Base-by-base conservation (phyloP, 2,329 filamentous ascomycete genomes). In the Phaeosphaeriaceae sp. region DNA sequence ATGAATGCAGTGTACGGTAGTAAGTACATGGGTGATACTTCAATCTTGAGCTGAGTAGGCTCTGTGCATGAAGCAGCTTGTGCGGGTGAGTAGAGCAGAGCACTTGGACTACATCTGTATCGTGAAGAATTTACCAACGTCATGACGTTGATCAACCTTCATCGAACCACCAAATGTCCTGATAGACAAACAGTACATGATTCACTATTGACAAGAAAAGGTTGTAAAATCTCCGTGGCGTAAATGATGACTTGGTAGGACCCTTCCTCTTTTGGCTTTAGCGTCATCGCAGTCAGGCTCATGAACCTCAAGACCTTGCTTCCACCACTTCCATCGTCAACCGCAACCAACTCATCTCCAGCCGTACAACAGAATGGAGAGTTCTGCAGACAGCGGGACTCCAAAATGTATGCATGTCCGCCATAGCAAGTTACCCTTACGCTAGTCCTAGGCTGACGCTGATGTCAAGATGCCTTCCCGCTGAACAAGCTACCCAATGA, bases 401-500 rank as follows among this genome's bases (percentile, higher is more conserved):
- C 5, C 36, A 13, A n/a, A 40, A 7, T n/a, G 36, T 40, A 40
- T 13, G 36, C 36, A 36, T n/a, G n/a, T 15, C 17, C 7, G n/a
- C n/a, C 15, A 17, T 6, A n/a, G 15, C 5, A 40, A 15, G 15
- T 40, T n/a, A 13, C n/a, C 13, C 7, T 40, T 15, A 15, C 17
- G 15, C 36, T n/a, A 24, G 21, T 27, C 46, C 15, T 31, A 2
- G 31, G 22, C 22, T 19, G 15, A 31, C n/a, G 46, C 22, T 48
- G 11, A 10, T 11, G 17, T 24, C 48, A 51, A 51, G 36, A 40
- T 51, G 27, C 11, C 20, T 27, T 41, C 10, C 25, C 51, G 5
- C 31, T 56, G 24, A 24, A 45, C 19, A 47, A 55, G 27, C 22
- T 67, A 9, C 64, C 64, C 4, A 57, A 50, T 40, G 64, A 67